Conservation (phyloP, 177 flowering plant species). For the Tripterygium wilfordii region DNA sequence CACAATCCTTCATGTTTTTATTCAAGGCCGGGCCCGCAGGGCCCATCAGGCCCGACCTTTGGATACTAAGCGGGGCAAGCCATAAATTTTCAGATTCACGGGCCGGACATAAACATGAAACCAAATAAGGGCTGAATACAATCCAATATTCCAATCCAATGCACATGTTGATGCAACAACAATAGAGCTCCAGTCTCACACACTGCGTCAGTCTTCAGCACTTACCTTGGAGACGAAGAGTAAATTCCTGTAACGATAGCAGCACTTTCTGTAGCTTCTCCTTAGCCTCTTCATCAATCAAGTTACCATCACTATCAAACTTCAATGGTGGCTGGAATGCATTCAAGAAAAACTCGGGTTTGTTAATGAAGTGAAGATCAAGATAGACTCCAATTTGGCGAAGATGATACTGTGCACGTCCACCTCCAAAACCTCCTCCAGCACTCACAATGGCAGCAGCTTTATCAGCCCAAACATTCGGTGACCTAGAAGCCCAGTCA, state of each 20-base stretch:
- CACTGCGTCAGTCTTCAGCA: too few relatives aligned
- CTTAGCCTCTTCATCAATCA: conserved; percentile 41
- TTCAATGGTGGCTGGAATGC: conserved; percentile 58
- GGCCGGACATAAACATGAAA: too few relatives aligned
- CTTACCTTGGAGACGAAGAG: conserved; percentile 47
- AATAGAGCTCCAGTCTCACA: too few relatives aligned
- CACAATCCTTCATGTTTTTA: too few relatives aligned
- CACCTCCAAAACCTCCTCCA: conserved; percentile 62
- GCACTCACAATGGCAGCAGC: conserved; percentile 78
- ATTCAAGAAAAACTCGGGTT: conserved; percentile 56
- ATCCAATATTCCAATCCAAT: too few relatives aligned
- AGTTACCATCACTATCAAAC: conserved; percentile 64
- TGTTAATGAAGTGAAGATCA: conserved; percentile 84
- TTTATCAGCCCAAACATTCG: conserved; percentile 82
- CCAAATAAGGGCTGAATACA: too few relatives aligned
- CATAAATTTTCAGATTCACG: too few relatives aligned
- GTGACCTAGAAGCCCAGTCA: conserved; percentile 91
- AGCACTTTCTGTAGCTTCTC: conserved; percentile 49
- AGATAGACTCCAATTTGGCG: conserved; percentile 79
- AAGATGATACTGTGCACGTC: conserved; percentile 64
- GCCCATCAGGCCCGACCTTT: too few relatives aligned
- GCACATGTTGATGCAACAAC: too few relatives aligned
- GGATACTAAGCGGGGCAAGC: too few relatives aligned
- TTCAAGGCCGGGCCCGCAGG: too few relatives aligned
- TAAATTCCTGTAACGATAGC: conserved; percentile 47